phyloP scores from a whole-genome alignment of 768 basidiomycete species.

The Mycena chlorophos region DNA sequence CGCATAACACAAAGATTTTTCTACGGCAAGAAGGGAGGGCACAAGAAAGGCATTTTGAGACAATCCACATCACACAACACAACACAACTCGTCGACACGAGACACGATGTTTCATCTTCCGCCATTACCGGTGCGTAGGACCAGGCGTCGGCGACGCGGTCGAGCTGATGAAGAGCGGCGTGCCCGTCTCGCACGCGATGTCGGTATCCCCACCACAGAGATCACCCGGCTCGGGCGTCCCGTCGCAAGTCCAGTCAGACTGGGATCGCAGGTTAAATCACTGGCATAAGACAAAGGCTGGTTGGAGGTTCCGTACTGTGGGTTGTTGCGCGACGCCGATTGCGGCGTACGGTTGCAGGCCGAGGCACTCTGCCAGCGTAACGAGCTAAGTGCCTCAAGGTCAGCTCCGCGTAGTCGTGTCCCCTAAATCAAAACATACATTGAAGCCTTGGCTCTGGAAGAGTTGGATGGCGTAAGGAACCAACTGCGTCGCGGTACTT shows the following conservation, averaged over 20 bases:
- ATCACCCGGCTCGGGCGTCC: conserved; percentile 10
- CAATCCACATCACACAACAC: no score
- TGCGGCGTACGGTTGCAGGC: conserved; percentile 33
- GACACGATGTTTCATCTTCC: no score
- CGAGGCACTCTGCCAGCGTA: conserved; percentile 41
- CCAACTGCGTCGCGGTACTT: conserved; percentile 4
- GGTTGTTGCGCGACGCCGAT: no score
- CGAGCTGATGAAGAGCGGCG: conserved; percentile 11
- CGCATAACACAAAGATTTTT: no score
- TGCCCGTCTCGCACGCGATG: conserved; percentile 12
- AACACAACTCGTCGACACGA: no score
- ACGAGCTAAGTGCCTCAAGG: conserved; percentile 29
- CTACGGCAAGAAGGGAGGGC: no score
- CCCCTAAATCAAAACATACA: no score
- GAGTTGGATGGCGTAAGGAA: conserved; percentile 1
- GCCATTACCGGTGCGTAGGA: no score
- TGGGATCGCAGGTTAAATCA: not conserved
- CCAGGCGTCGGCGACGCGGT: no score
- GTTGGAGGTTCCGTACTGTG: no score
- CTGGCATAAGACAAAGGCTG: not conserved
- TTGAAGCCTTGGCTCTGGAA: conserved; percentile 25
- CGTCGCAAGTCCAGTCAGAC: conserved; percentile 11
- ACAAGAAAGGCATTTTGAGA: no score
- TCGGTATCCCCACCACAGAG: conserved; percentile 8
- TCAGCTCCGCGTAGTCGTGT: not conserved